Evolutionary conservation across 2,329 filamentous ascomycete species (phyloP), one percentile per base, ranked within the genome.

Genomic region (Clonostachys rhizophaga): DNA sequence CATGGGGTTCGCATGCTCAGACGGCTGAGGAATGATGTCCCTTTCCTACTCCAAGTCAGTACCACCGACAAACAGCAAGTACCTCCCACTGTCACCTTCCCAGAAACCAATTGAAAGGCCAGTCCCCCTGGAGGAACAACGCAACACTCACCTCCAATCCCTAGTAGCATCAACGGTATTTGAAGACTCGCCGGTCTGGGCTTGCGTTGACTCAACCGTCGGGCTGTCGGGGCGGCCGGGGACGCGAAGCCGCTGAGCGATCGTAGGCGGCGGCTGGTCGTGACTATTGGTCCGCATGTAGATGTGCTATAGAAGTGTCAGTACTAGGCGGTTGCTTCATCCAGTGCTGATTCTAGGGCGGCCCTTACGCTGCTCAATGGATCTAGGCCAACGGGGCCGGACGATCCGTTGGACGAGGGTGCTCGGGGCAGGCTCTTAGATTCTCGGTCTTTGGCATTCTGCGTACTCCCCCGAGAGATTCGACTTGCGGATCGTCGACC

Each of bases 1-100:
- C 90, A 91, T 50, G 76, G 78, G 51, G 79, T 78, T 35, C 84
- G 81, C 65, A 97, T 84, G 57, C 75, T 77, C 47, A 86, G 77
- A 47, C 91, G 87, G 65, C 90, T 95, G 30, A 99, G 79, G 62
- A 99, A 96, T 13, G 91, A 96, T 16, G 87, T 82, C 30, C 88
- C 86, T 71, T 96, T 96, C 66, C 87, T 95, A 37, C 34, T 39
- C 36, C 36, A 10, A 30, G 24, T 30, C 6, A 30, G 24, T 30
- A 30, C 9, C 24, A 30, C 24, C 24, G 24, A 30, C 24, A 10
- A 30, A 30, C 6, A 30, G 9, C 9, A 30, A 30, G 24, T 30
- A 30, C 8, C 24, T 30, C 24, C 24, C 24, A 30, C 24, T 30
- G 24, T 8, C 24, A 30, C 24, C 24, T 30, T 30, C 9, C 8